These are phyloP conservation scores for Garcia nutans DNA, from an alignment of 345 rosid genomes.

Conservation along the genomic window DNA sequence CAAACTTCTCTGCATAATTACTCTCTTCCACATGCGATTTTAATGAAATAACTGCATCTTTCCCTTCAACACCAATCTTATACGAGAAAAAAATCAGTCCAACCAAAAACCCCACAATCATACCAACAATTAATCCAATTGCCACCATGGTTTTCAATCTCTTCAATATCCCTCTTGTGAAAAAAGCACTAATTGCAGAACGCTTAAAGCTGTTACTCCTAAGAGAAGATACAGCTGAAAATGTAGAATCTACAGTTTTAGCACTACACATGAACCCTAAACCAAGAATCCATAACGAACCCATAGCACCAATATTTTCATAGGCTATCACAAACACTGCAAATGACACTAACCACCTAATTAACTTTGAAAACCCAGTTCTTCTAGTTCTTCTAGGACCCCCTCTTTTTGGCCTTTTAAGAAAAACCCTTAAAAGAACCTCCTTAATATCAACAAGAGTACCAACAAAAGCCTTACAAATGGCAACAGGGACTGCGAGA, in stretches of 20 bases:
- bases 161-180: conserved; percentile 75
- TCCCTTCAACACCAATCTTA: conserved; percentile 91
- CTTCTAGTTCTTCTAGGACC: conserved; percentile 33
- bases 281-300: conserved; percentile 61
- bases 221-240: conserved; percentile 68
- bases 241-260: conserved; percentile 58
- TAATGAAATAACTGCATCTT: conserved; percentile 72
- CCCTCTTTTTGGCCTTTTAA: conserved; percentile 50
- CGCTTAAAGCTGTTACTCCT: conserved; percentile 68
- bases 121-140: conserved; percentile 73
- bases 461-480: conserved; percentile 65
- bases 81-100: conserved; percentile 84
- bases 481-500: conserved; percentile 77
- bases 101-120: conserved; percentile 68
- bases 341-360: conserved; percentile 76
- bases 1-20: conserved; percentile 85
- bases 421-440: conserved; percentile 49
- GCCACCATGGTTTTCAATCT: conserved; percentile 75
- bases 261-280: conserved; percentile 64
- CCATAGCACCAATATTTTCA: conserved; percentile 64
- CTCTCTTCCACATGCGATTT: conserved; percentile 82
- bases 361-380: conserved; percentile 67
- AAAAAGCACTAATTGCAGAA: conserved; percentile 53
- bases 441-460: conserved; percentile 76
- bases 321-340: conserved; percentile 76